Evolutionary conservation across 495 filamentous ascomycete genomes (phyloP), one percentile per base, ranked within the genome.

Genomic region (Extremus antarcticus): DNA sequence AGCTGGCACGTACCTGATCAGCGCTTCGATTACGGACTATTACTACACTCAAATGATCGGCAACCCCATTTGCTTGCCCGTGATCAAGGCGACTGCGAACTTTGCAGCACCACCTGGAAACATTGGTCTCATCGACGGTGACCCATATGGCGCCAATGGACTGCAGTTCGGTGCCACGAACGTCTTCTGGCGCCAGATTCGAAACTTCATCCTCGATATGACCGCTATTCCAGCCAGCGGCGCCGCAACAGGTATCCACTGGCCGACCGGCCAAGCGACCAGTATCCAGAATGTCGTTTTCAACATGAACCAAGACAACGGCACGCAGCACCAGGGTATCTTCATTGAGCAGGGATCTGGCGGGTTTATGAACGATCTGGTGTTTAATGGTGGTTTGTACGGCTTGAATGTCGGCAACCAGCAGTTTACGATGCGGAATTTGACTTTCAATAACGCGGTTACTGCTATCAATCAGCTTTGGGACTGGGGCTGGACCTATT

Each of bases 311-410:
- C 71, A 72, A 56, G 82, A 79, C 43, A 73, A 73, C 22, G 78
- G 77, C n/a, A 92, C 91, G 10, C 73, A 75, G 62, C 90, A 95
- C 68, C 77, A 84, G 71, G 91, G 91, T 64, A 84, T 97, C 66
- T 88, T 87, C 63, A 83, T 86, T 51, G 86, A 90, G 62, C 78
- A 78, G 50, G 87, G 86, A 10, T 87, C 84, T 51, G 87, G 81
- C 11, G 86, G 85, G 9, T 87, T 88, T 57, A 70, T 89, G 65
- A 68, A 64, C 40, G 77, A 81, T 56, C 63, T 83, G 9, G 63
- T 77, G 10, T 89, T 89, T 68, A 80, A 81, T 53, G 88, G 88
- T 51, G 88, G 88, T n/a, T 68, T 73, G 0, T 74, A 78, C 35
- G 87, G 80, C 32, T 74, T 77, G 20, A 75, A 74, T 39, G 63